phyloP scores from a whole-genome alignment of 805 yeast genomes.

The Dipodascus geniculatus region DNA sequence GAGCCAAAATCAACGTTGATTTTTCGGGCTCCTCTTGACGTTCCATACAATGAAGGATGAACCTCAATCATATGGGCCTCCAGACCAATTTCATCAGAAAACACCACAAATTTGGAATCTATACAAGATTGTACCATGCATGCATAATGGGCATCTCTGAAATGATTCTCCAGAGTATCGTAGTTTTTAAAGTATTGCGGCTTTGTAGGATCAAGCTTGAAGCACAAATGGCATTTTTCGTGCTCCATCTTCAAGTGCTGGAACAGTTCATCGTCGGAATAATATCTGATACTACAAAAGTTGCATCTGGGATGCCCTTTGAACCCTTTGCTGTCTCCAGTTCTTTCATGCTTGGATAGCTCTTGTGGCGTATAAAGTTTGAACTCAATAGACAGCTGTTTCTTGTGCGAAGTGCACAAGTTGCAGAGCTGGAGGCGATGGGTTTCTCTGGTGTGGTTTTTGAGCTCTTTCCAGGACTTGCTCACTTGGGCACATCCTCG shows the following conservation, averaged over 20 bases:
- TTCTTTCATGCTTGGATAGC: conserved; percentile 55
- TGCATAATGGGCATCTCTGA: conserved; percentile 56
- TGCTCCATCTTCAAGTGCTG: conserved; percentile 74
- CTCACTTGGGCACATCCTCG: conserved; percentile 31
- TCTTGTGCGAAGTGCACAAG: conserved; percentile 66
- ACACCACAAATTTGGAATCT: conserved; percentile 86
- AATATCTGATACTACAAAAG: conserved; percentile 69
- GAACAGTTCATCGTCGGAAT: conserved; percentile 78
- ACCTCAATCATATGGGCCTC: conserved; percentile 79
- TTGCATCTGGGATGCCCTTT: conserved; percentile 83
- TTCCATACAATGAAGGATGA: conserved; percentile 52
- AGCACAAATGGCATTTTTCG: conserved; percentile 86
- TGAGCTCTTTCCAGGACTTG: conserved; percentile 42
- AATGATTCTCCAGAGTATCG: conserved; percentile 64
- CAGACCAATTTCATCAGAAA: conserved; percentile 72
- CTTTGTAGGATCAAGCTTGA: conserved; percentile 34
- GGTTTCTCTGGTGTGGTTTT: conserved; percentile 47
- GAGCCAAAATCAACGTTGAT: conserved; percentile 14
- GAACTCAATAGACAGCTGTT: conserved; percentile 65
- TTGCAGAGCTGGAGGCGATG: conserved; percentile 62
- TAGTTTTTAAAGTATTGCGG: conserved; percentile 67
- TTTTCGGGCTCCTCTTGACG: conserved; percentile 21
- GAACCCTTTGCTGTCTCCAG: conserved; percentile 68
- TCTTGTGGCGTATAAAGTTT: conserved; percentile 47
- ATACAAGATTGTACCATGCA: conserved; percentile 71